Evolutionary conservation across 331 rosid species (phyloP).

Genomic region (Malus hybrid): DNA sequence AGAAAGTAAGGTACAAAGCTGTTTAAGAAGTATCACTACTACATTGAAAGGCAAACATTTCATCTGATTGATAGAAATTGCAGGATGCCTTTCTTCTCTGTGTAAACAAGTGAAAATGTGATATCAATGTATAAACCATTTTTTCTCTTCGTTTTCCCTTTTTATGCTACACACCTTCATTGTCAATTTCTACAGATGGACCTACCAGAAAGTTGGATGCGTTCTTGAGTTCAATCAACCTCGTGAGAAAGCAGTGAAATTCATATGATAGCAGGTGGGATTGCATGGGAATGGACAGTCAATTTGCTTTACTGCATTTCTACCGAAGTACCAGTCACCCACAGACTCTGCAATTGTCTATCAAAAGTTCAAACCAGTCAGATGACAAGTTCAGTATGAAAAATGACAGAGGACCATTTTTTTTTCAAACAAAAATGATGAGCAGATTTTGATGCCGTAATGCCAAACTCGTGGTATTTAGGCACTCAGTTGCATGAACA

Average conservation of each 20-base stretch:
- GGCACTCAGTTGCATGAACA: background rate
- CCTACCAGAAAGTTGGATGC: background rate
- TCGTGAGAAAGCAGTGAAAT: conserved; percentile 26
- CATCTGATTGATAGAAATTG: background rate
- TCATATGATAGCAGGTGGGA: conserved; percentile 67
- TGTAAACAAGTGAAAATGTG: too few relatives aligned
- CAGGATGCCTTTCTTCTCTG: too few relatives aligned
- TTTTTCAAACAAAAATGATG: background rate
- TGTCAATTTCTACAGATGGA: background rate
- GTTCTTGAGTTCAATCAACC: conserved; percentile 6
- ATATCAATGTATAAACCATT: background rate
- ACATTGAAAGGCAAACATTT: background rate
- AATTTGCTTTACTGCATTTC: conserved; percentile 41
- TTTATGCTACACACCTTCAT: background rate
- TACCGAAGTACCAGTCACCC: conserved; percentile 74
- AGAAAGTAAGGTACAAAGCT: too few relatives aligned
- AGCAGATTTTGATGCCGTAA: background rate
- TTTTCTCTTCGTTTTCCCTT: background rate
- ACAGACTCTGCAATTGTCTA: conserved; percentile 92
- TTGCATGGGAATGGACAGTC: conserved; percentile 92
- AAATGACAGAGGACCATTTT: background rate
- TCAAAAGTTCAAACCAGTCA: conserved; percentile 8
- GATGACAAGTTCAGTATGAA: background rate
- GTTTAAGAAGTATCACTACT: too few relatives aligned
- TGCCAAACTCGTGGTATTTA: background rate